phyloP scores from a whole-genome alignment of 164 flowering plant genomes.

The Brasenia schreberi region DNA sequence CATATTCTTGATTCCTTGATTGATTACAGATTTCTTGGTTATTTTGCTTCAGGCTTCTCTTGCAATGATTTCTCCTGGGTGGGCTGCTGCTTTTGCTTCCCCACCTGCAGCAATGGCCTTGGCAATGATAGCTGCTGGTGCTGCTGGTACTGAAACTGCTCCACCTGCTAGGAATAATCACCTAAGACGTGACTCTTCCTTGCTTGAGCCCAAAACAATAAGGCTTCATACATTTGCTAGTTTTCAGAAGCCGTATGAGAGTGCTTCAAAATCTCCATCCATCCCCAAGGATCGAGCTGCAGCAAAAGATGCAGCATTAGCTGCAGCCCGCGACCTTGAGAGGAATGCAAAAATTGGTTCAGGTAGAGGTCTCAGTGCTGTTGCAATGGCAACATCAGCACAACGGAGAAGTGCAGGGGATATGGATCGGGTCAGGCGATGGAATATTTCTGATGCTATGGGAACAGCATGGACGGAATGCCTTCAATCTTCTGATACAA shows the following conservation, averaged over 20 bases:
- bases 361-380: constrained; percentile 99
- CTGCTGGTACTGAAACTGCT: constrained; percentile 76
- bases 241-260: constrained; percentile 68
- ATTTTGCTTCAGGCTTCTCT: constrained; percentile 73
- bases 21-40: not conserved
- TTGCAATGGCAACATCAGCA: constrained; percentile 98
- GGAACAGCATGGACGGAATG: constrained; percentile 98
- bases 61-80: constrained; percentile 85
- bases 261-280: constrained; percentile 34
- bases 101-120: constrained; percentile 99
- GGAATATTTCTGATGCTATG: constrained; percentile 97
- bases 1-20: too few relatives aligned
- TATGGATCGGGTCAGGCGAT: constrained; percentile 73
- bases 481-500: constrained; percentile 77
- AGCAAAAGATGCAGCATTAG: constrained; percentile 97
- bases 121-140: constrained; percentile 99
- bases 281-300: constrained; percentile 86
- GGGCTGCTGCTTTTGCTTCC: constrained; percentile 99
- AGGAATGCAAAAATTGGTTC: constrained; percentile 93
- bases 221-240: constrained; percentile 88
- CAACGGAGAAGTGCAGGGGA: constrained; percentile 78
- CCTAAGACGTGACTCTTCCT: constrained; percentile 66
- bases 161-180: constrained; percentile 44
- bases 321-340: constrained; percentile 99
- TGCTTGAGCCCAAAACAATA: constrained; percentile 66